Conservation (phyloP, 2,329 filamentous ascomycete species). For the Curvularia lunata region DNA sequence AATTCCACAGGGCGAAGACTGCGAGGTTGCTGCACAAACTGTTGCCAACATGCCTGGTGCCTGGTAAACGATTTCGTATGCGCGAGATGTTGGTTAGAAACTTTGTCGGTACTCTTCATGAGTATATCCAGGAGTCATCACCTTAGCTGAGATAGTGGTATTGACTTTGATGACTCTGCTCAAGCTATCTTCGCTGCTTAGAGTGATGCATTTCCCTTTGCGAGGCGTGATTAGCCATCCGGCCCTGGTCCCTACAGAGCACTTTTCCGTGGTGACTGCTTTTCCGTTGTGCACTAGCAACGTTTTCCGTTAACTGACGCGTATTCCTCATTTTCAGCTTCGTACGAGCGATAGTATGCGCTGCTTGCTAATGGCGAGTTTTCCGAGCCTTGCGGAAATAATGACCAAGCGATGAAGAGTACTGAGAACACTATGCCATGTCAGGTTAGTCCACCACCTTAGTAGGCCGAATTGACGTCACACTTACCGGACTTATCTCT, state of each 20-base stretch:
- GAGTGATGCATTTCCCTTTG: not conserved
- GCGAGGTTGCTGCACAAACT: slow-evolving; percentile 14
- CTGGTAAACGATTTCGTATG: not conserved
- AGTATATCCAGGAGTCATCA: not conserved
- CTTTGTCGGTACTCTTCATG: not conserved
- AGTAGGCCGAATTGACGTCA: slow-evolving; percentile 8
- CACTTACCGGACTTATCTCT: slow-evolving; percentile 5
- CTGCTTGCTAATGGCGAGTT: not conserved
- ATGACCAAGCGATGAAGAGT: not conserved
- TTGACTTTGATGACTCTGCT: not conserved
- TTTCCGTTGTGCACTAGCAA: not conserved
- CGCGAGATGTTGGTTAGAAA: not conserved
- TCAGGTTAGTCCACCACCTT: slow-evolving; percentile 1
- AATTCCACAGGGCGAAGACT: slow-evolving; percentile 17
- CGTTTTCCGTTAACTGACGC: not conserved
- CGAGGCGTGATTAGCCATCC: not conserved
- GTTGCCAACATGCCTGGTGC: slow-evolving; percentile 13
- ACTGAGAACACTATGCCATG: not conserved
- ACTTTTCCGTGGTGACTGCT: not conserved
- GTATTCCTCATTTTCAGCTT: not conserved
- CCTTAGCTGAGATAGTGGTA: not conserved
- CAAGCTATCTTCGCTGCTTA: not conserved
- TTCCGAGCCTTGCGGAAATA: slow-evolving; percentile 10
- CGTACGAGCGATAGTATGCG: not conserved
- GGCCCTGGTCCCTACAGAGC: too few species aligned